A percentile compares a stretch with the other conserved stretches of the same genome.
These are phyloP conservation scores for Colletotrichum sublineola DNA, from an alignment of 2,329 filamentous ascomycete species.

Conservation along the genomic window DNA sequence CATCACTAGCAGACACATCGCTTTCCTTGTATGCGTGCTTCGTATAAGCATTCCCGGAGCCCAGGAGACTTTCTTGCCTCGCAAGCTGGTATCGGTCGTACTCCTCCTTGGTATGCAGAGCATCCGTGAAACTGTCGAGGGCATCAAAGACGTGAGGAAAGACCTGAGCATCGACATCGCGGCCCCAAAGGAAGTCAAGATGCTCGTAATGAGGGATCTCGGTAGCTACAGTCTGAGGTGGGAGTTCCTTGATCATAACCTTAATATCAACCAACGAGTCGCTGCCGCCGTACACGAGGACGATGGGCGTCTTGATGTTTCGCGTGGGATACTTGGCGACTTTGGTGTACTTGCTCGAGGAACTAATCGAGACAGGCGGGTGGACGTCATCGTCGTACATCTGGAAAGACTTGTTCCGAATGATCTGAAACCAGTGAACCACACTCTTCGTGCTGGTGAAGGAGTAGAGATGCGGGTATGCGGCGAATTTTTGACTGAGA, in stretches of 20 bases:
- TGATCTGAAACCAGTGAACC: conserved; percentile 99
- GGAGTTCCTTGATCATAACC: conserved; percentile 90
- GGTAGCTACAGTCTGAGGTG: conserved; percentile 84
- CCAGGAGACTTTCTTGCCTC: conserved; percentile 64
- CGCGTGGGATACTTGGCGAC: conserved; percentile 95
- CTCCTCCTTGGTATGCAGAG: conserved; percentile 70
- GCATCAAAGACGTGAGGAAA: conserved; percentile 94
- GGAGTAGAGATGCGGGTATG: conserved; percentile 95
- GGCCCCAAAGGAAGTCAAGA: conserved; percentile 95
- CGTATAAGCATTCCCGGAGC: conserved; percentile 50
- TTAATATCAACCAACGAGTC: conserved; percentile 96
- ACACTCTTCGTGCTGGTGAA: conserved; percentile 97
- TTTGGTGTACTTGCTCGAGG: conserved; percentile 89
- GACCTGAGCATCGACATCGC: conserved; percentile 85
- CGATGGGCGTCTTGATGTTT: conserved; percentile 96
- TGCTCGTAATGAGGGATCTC: conserved; percentile 96
- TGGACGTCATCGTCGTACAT: conserved; percentile 98
- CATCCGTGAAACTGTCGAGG: conserved; percentile 76
- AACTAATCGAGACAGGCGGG: conserved; percentile 77
- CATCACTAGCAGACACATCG: conserved; percentile 46
- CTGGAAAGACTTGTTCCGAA: conserved; percentile 94
- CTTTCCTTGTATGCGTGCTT: conserved; percentile 48
- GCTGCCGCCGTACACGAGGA: conserved; percentile 91
- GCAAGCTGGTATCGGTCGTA: conserved; percentile 69
- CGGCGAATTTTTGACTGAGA: conserved; percentile 89